Conservation (phyloP, 2,329 filamentous ascomycete species). For the Sclerotinia glacialis region DNA sequence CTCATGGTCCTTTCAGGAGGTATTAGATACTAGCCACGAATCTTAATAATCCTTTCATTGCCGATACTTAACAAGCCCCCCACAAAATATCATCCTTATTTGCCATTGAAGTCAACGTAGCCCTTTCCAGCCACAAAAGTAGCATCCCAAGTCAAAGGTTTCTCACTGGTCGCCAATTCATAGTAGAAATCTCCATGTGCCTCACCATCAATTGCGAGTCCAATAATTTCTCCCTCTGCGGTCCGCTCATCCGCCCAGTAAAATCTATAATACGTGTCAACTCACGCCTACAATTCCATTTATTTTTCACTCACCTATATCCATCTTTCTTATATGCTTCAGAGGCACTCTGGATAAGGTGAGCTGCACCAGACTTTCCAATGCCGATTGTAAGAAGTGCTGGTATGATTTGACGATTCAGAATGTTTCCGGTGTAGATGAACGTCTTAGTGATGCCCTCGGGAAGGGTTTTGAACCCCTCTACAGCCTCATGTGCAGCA, state of each 20-base stretch:
- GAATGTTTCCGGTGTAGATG: conserved; percentile 46
- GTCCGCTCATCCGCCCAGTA: conserved; percentile 52
- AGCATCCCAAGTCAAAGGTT: conserved; percentile 46
- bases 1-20: too few relatives aligned
- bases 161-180: conserved; percentile 41
- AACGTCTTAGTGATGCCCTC: conserved; percentile 42
- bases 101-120: conserved; percentile 28
- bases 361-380: conserved; percentile 42
- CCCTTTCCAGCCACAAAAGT: conserved; percentile 45
- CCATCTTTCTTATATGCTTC: conserved; percentile 40
- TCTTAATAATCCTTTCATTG: too few relatives aligned
- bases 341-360: conserved; percentile 41
- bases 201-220: conserved; percentile 40
- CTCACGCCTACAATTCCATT: not conserved
- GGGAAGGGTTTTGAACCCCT: conserved; percentile 37
- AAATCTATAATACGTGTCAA: conserved; percentile 41
- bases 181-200: conserved; percentile 45
- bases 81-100: not conserved
- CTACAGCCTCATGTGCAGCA: conserved; percentile 42
- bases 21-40: too few relatives aligned
- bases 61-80: too few relatives aligned
- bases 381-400: conserved; percentile 41
- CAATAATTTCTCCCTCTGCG: conserved; percentile 41
- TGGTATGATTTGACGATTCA: conserved; percentile 39
- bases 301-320: conserved; percentile 36